Evolutionary conservation across 306 rosid genomes (phyloP).

Genomic region (Parietaria judaica): DNA sequence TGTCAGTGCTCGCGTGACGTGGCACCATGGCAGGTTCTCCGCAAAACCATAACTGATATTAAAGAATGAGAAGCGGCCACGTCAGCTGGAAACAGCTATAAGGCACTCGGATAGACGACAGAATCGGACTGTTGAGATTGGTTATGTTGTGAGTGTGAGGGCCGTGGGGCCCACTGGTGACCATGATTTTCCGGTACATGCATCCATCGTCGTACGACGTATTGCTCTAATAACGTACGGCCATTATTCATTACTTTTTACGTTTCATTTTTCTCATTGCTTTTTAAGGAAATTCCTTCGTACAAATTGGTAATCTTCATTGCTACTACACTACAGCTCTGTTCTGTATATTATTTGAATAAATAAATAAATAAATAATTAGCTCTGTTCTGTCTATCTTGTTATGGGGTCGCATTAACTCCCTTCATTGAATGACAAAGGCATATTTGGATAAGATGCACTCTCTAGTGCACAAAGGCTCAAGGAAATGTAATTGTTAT

Average conservation of each 20-base stretch:
- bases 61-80: constrained; percentile 7
- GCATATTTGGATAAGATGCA: too few species aligned
- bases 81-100: constrained; percentile 26
- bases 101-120: constrained; percentile 10
- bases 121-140: constrained; percentile 15
- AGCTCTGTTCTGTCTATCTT: too few species aligned
- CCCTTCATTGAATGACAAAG: too few species aligned
- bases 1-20: background rate
- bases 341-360: too few species aligned
- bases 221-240: constrained; percentile 1
- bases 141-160: background rate
- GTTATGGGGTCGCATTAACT: too few species aligned
- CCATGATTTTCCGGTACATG: constrained; percentile 28
- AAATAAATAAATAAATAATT: too few species aligned
- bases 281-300: background rate
- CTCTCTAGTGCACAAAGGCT: too few species aligned
- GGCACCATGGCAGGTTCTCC: background rate
- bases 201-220: constrained; percentile 15
- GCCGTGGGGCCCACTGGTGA: constrained; percentile 1
- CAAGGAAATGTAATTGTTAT: too few species aligned
- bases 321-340: background rate
- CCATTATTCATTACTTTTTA: background rate
- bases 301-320: background rate
- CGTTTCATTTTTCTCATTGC: background rate
- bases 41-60: background rate